Base-by-base conservation (phyloP, 2,329 filamentous ascomycete genomes). In the Fusarium metavorans region DNA sequence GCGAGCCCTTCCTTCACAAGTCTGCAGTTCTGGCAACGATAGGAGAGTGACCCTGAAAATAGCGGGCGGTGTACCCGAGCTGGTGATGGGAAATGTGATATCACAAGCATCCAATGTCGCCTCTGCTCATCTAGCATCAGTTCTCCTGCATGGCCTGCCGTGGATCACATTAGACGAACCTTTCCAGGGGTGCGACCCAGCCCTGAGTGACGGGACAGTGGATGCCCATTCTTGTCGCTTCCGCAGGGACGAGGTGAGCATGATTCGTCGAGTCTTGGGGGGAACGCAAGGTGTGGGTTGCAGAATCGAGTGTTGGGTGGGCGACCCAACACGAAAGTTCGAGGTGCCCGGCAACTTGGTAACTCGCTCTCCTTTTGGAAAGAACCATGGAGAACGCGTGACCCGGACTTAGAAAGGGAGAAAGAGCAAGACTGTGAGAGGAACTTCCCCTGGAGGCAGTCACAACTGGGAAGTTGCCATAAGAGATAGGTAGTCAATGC, bases 91-190 rank as follows among this genome's bases (percentile, higher is more conserved):
- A 41, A 89, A 80, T 16, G 84, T 84, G 34, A 88, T 74, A 71
- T 89, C 88, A 70, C 88, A 85, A 3, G 81, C 83, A 18, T 80
- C 75, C 4, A 89, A 78, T 18, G 76, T 79, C 5, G 77, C 74
- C 77, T 88, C 87, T 89, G 56, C 6, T 37, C 59, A 39, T 25
- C 45, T 48, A 66, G 67, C 48, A 64, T 69, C 16, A 66, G 56
- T 37, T 37, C 39, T 41, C 23, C n/a, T 60, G 34, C 48, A 58
- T 59, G 27, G 32, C 52, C 16, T 20, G 4, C 43, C 32, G 37
- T 20, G 35, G 37, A 45, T 75, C 37, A 71, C 34, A 62, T 34
- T 23, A 16, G 43, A 65, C 78, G 71, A 67, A 77, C 81, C 80
- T 76, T 77, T 79, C 77, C 81, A 80, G 30, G 60, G 57, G n/a